These are phyloP conservation scores for Asterophora lycoperdoides DNA, from an alignment of 768 basidiomycete genomes.

Conservation along the genomic window DNA sequence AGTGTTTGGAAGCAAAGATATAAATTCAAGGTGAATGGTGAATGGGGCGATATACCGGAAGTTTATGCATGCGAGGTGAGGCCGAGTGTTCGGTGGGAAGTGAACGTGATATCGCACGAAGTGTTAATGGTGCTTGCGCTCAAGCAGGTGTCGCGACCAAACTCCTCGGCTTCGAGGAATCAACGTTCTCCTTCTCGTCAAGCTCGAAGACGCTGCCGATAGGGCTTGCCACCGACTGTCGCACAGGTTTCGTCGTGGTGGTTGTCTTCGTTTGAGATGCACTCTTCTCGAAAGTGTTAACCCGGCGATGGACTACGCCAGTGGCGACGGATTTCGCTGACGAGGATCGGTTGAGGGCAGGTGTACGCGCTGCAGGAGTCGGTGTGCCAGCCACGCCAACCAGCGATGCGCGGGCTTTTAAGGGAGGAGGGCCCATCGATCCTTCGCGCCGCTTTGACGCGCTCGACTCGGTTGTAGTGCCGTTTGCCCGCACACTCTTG, in stretches of 20 bases:
- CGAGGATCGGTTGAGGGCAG: slow-evolving; percentile 34
- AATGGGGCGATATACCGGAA: not conserved
- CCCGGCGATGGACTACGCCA: slow-evolving; percentile 29
- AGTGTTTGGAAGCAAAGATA: slow-evolving; percentile 15
- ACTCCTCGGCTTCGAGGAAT: slow-evolving; percentile 27
- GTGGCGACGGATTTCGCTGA: slow-evolving; percentile 28
- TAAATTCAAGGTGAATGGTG: slow-evolving; percentile 19
- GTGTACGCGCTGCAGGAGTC: slow-evolving; percentile 31
- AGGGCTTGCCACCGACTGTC: slow-evolving; percentile 33
- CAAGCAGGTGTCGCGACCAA: slow-evolving; percentile 30
- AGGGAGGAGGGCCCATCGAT: slow-evolving; percentile 50
- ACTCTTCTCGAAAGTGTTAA: slow-evolving; percentile 30
- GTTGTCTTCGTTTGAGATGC: slow-evolving; percentile 22
- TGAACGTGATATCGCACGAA: not conserved
- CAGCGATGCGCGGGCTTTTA: slow-evolving; percentile 33
- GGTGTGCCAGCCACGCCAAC: slow-evolving; percentile 30
- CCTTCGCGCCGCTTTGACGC: slow-evolving; percentile 30
- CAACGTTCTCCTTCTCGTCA: slow-evolving; percentile 61
- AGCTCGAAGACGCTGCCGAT: slow-evolving; percentile 37
- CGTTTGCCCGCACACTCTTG: slow-evolving; percentile 48
- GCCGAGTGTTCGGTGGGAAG: too few relatives aligned
- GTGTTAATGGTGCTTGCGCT: not conserved
- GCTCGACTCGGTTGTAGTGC: slow-evolving; percentile 17
- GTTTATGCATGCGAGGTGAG: not conserved
- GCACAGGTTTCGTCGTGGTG: slow-evolving; percentile 20